Evolutionary conservation across 2,329 filamentous ascomycete genomes (phyloP), one percentile per base, ranked within the genome.

Genomic region (Colletotrichum brevisporum): DNA sequence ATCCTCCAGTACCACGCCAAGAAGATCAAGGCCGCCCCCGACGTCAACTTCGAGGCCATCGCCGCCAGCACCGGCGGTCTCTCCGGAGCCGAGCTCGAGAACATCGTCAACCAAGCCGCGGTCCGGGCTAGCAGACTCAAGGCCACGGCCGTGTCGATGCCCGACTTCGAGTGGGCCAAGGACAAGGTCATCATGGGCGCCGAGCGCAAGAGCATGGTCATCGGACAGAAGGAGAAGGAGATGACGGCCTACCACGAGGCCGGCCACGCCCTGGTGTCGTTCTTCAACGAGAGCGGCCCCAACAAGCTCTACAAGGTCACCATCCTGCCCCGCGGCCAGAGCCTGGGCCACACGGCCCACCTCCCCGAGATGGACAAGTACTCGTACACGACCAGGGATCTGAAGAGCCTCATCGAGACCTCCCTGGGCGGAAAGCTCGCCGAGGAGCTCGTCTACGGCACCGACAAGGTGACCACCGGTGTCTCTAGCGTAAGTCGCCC

Each of bases 121-220:
- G 92, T 99, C 51, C 94, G 92, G 76, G 96, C 96, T n/a, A 97
- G 94, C 76, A 94, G 96, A 79, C 88, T 93, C 73, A 96, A 95
- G 82, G 88, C 92, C 47, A 85, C 85, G 68, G 88, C 91, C 53
- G 93, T 99, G 61, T 88, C 88, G 13, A 92, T 94, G 80, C 82
- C 87, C 41, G 94, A 98, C 77, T 91, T 98, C 72, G 95, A 98
- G 74, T 99, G 95, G 95, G 96, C 96, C 66, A 98, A 97, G 82
- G 96, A 99, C 84, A 96, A 96, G 83, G 93, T 99, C 62, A 92
- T 97, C 79, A 97, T 99, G 94, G 96, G 96, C 45, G 93, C 95
- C 2, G 96, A 99, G 83, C 90, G 92, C 77, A 93, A 91, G 79
- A 97, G 92, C 74, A 94, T 95, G 82, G 89, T 98, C 64, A 95